Evolutionary conservation across 495 filamentous ascomycete species (phyloP), one percentile per base, ranked within the genome.

Genomic region (Trichoderma virens): DNA sequence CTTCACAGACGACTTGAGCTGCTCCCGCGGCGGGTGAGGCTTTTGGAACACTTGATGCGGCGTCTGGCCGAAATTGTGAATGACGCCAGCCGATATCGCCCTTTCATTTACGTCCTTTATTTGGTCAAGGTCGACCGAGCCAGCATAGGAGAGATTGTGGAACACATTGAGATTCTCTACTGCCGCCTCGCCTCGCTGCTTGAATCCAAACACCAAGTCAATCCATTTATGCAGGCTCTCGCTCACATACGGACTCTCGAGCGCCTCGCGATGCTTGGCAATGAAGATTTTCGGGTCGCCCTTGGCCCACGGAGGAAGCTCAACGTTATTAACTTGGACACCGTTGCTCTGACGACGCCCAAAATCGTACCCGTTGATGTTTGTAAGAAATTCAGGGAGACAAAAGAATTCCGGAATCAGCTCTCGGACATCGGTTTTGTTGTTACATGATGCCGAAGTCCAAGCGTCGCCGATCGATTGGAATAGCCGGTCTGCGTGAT

Each of bases 21-120:
- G 82, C 68, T 98, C 93, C 43, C 88, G 83, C 38, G 82, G 72
- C 8, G 88, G 85, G 75, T 98, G 94, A 18, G 87, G 80, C 65
- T 88, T 85, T 32, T 85, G 86, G 74, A 97, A 98, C 23, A 97
- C 88, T 73, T 98, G 94, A 73, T 93, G 86, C 2, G 95, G 95
- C 14, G 95, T 98, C 72, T 98, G 94, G 1, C 94, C 94, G 75
- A 98, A 98, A 70, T 97, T 97, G 75, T 98, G 92, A 65, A 98
- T 97, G 70, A 97, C 96, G 28, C 91, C 90, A 67, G 97, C 97
- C 0, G 91, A 93, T 5, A 90, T 90, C 20, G 90, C 75, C 39
- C 90, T 82, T 72, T 97, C 92, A 64, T 90, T 82, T 0, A 90
- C 89, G 70, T 98, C 94, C 45, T 87, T 85, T 69, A 98, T 98